phyloP scores from a whole-genome alignment of 768 basidiomycete genomes.

The Hygrophorus pudorinus region DNA sequence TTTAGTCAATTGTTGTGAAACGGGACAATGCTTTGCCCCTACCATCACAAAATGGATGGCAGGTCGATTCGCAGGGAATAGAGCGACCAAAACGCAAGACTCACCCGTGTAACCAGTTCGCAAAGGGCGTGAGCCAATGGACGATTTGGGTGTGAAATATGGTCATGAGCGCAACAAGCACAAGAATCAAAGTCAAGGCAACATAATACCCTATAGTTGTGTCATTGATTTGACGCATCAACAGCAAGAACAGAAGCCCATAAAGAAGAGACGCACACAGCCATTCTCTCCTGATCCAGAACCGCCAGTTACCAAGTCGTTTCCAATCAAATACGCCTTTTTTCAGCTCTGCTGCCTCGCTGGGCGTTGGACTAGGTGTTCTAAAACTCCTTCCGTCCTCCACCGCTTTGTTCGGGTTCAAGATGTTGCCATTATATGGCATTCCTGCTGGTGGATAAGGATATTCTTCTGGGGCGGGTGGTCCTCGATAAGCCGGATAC shows the following conservation, averaged over 20 bases:
- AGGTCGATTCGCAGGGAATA: neutral
- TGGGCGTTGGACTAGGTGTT: slow-evolving; percentile 59
- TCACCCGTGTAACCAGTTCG: slow-evolving; percentile 54
- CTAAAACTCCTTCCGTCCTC: slow-evolving; percentile 19
- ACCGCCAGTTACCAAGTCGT: slow-evolving; percentile 31
- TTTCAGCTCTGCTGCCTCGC: slow-evolving; percentile 36
- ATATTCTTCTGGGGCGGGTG: neutral
- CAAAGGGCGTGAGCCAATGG: slow-evolving; percentile 52
- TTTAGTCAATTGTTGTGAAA: neutral
- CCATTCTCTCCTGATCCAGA: slow-evolving; percentile 49
- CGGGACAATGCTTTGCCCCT: neutral
- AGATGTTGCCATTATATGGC: neutral
- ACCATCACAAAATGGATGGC: neutral
- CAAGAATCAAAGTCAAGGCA: slow-evolving; percentile 32
- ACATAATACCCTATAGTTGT: slow-evolving; percentile 39
- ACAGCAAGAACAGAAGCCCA: neutral
- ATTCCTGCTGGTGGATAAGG: slow-evolving; percentile 1
- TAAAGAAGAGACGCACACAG: slow-evolving; percentile 32
- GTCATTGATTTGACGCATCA: neutral
- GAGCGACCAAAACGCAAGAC: no score
- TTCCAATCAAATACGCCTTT: slow-evolving; percentile 37
- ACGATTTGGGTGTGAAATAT: slow-evolving; percentile 69
- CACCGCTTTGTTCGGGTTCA: slow-evolving; percentile 5
- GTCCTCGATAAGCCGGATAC: neutral
- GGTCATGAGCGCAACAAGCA: slow-evolving; percentile 42